phyloP scores from a whole-genome alignment of 2,329 filamentous ascomycete genomes.

The Coniochaeta ligniaria region DNA sequence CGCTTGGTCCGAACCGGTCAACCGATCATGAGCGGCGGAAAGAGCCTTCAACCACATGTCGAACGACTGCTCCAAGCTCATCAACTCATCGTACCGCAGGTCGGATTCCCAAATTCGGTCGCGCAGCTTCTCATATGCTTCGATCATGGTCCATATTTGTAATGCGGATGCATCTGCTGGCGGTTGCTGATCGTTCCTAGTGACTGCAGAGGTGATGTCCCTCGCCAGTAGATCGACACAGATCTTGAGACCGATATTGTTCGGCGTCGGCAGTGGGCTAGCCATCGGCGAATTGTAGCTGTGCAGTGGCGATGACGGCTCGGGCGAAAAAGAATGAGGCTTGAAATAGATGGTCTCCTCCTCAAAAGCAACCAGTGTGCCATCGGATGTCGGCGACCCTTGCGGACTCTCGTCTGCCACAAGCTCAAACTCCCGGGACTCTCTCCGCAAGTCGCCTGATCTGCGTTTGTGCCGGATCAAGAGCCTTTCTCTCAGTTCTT shows the following conservation, averaged over 20 bases:
- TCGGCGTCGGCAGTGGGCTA: conserved; percentile 12
- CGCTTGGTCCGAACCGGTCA: conserved; percentile 19
- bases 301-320: conserved; percentile 19
- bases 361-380: conserved; percentile 37
- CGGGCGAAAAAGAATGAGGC: conserved; percentile 31
- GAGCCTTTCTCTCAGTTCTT: conserved; percentile 4
- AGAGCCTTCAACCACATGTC: conserved; percentile 44
- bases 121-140: conserved; percentile 47
- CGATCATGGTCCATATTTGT: conserved; percentile 51
- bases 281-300: conserved; percentile 3
- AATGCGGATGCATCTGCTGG: conserved; percentile 27
- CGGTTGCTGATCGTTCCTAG: conserved; percentile 21
- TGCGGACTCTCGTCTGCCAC: not conserved
- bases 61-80: conserved; percentile 33
- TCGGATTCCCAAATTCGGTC: conserved; percentile 30
- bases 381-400: conserved; percentile 32
- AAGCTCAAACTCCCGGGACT: not conserved
- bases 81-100: conserved; percentile 17
- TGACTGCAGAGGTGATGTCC: conserved; percentile 38
- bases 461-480: conserved; percentile 8
- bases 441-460: conserved; percentile 5
- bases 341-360: conserved; percentile 41
- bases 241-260: conserved; percentile 39
- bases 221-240: conserved; percentile 42
- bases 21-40: conserved; percentile 35